Conservation (phyloP, 2,329 filamentous ascomycete genomes). For the Leptosphaerulina australis region DNA sequence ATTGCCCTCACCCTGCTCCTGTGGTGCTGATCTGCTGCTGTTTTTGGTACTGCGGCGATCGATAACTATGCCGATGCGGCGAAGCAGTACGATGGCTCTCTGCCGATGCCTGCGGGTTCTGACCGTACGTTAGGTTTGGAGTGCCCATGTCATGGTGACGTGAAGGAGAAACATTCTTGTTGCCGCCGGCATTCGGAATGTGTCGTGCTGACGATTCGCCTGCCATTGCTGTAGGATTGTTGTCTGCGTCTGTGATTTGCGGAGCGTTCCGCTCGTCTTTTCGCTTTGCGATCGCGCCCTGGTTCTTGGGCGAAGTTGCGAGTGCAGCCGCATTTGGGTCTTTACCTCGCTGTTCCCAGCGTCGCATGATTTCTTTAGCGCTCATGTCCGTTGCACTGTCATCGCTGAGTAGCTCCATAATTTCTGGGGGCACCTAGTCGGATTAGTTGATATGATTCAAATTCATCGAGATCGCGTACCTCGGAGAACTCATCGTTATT, state of each 20-base stretch:
- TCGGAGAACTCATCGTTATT: constrained; percentile 97
- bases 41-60: constrained; percentile 45
- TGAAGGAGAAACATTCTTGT: constrained; percentile 35
- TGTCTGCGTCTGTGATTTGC: constrained; percentile 76
- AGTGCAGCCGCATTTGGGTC: constrained; percentile 63
- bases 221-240: constrained; percentile 83
- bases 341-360: constrained; percentile 83
- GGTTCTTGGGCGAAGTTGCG: constrained; percentile 49
- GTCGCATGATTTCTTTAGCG: constrained; percentile 94
- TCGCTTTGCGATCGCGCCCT: constrained; percentile 59
- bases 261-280: constrained; percentile 56
- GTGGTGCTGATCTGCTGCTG: constrained; percentile 46
- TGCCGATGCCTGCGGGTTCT: constrained; percentile 41
- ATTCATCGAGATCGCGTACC: constrained; percentile 63
- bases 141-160: constrained; percentile 40
- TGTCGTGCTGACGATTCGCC: constrained; percentile 84
- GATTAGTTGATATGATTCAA: neutral
- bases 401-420: constrained; percentile 85
- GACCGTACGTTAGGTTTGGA: constrained; percentile 44
- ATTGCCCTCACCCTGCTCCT: constrained; percentile 39
- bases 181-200: constrained; percentile 53
- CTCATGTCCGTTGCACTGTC: constrained; percentile 85
- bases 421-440: constrained; percentile 84
- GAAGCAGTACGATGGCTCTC: constrained; percentile 46
- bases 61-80: constrained; percentile 49